phyloP scores from a whole-genome alignment of 164 flowering plant species.

The Piper longum region DNA sequence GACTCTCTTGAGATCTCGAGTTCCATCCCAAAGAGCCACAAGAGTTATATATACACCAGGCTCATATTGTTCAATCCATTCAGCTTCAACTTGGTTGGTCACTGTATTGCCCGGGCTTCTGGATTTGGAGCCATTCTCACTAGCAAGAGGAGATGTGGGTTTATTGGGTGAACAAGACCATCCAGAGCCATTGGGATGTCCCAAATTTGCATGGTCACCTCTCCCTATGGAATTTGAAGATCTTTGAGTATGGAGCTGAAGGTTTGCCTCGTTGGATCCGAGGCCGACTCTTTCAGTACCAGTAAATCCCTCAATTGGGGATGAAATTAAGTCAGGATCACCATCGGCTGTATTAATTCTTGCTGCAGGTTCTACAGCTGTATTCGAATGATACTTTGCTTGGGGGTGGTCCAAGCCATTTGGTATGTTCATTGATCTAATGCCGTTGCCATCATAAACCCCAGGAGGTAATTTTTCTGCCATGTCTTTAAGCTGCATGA shows the following conservation, averaged over 20 bases:
- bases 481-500: conserved; percentile 53
- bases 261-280: conserved; percentile 12
- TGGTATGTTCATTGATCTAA: conserved; percentile 24
- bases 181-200: conserved; percentile 26
- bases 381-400: conserved; percentile 20
- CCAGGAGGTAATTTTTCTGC: conserved; percentile 67
- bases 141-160: conserved; percentile 23
- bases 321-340: conserved; percentile 18
- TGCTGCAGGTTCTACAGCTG: conserved; percentile 27
- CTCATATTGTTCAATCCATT: conserved; percentile 85
- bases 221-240: conserved; percentile 14
- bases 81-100: conserved; percentile 47
- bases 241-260: conserved; percentile 7
- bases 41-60: conserved; percentile 89
- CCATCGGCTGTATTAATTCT: conserved; percentile 28
- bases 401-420: conserved; percentile 39
- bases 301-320: conserved; percentile 16
- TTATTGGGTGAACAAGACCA: conserved; percentile 10
- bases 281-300: conserved; percentile 10
- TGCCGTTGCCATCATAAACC: conserved; percentile 33
- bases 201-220: conserved; percentile 19
- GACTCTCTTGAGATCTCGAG: conserved; percentile 78
- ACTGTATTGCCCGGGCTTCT: conserved; percentile 14
- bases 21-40: conserved; percentile 54
- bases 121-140: conserved; percentile 26